phyloP scores from a whole-genome alignment of 2,329 filamentous ascomycete species.

The Penicillium sp. region DNA sequence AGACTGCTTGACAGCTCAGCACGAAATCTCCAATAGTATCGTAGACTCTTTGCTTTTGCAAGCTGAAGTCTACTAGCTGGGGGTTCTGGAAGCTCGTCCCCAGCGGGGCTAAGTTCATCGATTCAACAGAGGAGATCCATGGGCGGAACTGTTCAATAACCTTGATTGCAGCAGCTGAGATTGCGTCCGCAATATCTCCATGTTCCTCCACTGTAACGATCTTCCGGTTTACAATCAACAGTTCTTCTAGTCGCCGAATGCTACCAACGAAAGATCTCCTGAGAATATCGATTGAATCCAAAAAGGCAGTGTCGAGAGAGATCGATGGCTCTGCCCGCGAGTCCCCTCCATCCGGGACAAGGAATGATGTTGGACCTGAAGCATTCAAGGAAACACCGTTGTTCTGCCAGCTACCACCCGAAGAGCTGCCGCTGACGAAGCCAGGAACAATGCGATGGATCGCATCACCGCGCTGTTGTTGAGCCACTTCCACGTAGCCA shows the following conservation, averaged over 20 bases:
- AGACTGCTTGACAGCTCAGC: conserved; percentile 84
- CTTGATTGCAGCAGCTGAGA: conserved; percentile 74
- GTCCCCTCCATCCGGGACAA: conserved; percentile 84
- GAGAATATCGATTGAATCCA: conserved; percentile 81
- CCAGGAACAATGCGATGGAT: conserved; percentile 91
- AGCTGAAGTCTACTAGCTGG: conserved; percentile 79
- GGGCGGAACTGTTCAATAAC: conserved; percentile 86
- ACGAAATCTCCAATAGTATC: conserved; percentile 89
- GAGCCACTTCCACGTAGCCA: conserved; percentile 92
- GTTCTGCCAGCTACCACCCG: conserved; percentile 82
- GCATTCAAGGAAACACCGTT: conserved; percentile 63
- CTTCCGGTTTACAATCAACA: conserved; percentile 73
- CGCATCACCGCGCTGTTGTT: conserved; percentile 87
- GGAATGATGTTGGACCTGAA: conserved; percentile 64
- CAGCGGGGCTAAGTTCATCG: conserved; percentile 79
- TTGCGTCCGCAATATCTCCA: conserved; percentile 73
- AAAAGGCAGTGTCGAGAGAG: conserved; percentile 69
- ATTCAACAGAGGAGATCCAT: conserved; percentile 87
- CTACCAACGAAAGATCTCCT: conserved; percentile 81
- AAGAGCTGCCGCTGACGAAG: conserved; percentile 80
- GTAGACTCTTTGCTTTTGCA: conserved; percentile 90
- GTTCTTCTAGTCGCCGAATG: conserved; percentile 83
- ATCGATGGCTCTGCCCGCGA: conserved; percentile 67
- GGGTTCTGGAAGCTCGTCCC: conserved; percentile 77
- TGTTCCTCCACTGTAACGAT: conserved; percentile 77